These are phyloP conservation scores for Stephania yunnanensis DNA, from an alignment of 164 flowering plant genomes.

Conservation along the genomic window DNA sequence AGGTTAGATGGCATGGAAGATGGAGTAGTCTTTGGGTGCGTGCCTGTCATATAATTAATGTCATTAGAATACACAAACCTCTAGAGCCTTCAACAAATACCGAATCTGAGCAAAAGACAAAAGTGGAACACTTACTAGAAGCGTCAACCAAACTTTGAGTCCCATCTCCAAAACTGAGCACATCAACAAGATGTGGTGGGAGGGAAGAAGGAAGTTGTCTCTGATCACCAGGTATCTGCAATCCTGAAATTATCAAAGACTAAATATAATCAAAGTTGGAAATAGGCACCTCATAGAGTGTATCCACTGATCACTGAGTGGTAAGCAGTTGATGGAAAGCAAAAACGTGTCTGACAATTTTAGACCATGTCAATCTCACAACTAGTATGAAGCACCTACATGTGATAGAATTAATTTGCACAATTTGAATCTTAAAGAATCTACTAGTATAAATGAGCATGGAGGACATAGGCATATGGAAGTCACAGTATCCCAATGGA, in stretches of 20 bases:
- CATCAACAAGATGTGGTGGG: slow-evolving; percentile 78
- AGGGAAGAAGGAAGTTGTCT: slow-evolving; percentile 70
- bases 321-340: background rate
- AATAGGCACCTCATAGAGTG: background rate
- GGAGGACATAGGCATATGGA: too few relatives aligned
- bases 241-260: slow-evolving; percentile 37
- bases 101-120: slow-evolving; percentile 1
- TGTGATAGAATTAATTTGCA: too few relatives aligned
- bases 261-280: background rate
- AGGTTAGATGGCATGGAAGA: slow-evolving; percentile 44
- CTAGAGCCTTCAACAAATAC: background rate
- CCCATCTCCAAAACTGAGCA: slow-evolving; percentile 55
- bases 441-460: too few relatives aligned
- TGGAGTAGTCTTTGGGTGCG: slow-evolving; percentile 61
- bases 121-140: slow-evolving; percentile 48
- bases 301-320: background rate
- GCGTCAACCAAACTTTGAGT: slow-evolving; percentile 48
- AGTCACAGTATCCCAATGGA: too few relatives aligned
- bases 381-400: too few relatives aligned
- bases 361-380: background rate
- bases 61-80: slow-evolving; percentile 1
- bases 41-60: slow-evolving; percentile 39
- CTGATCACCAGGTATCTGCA: slow-evolving; percentile 73
- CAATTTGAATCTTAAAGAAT: too few relatives aligned
- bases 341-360: background rate